A percentile compares a stretch with the other conserved stretches of the same genome.
These are phyloP conservation scores for Polymyxa betae DNA, from an alignment of 208 protist species.

Conservation along the genomic window DNA sequence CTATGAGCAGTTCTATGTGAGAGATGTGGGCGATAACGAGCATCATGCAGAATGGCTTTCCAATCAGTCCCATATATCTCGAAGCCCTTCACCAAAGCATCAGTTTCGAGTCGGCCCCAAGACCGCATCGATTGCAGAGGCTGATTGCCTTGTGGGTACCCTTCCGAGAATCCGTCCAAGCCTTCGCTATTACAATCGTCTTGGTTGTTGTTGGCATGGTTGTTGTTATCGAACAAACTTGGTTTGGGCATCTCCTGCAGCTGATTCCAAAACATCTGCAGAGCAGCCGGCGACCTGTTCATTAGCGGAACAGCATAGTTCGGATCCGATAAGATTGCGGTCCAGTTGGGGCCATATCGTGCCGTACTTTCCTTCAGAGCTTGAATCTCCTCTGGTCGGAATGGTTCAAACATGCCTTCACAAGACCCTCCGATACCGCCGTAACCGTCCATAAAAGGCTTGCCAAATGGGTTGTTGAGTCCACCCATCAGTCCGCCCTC, in stretches of 20 bases:
- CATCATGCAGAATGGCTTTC: conserved; percentile 40
- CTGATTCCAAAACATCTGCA: conserved; percentile 36
- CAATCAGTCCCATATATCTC: conserved; percentile 43
- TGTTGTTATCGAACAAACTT: conserved; percentile 30
- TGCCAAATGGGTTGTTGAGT: conserved; percentile 12
- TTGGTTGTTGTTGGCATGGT: conserved; percentile 42
- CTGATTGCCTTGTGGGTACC: neutral
- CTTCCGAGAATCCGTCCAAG: neutral
- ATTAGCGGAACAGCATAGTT: conserved; percentile 43
- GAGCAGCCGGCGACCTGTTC: conserved; percentile 41
- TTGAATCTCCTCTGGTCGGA: conserved; percentile 48
- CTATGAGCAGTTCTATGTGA: conserved; percentile 25
- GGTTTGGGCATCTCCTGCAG: conserved; percentile 48
- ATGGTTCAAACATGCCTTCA: neutral
- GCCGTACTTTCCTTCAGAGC: conserved; percentile 47
- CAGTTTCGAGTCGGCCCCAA: conserved; percentile 27
- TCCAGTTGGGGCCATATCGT: conserved; percentile 37
- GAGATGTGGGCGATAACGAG: neutral
- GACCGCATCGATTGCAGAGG: conserved; percentile 36
- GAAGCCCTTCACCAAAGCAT: conserved; percentile 35
- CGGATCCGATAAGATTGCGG: conserved; percentile 20
- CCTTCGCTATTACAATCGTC: conserved; percentile 48
- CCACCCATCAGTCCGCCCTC: neutral
- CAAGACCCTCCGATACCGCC: neutral
- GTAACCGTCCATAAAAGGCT: conserved; percentile 14